Conservation (phyloP, 306 rosid species). For the Elaeagnus macrophylla region DNA sequence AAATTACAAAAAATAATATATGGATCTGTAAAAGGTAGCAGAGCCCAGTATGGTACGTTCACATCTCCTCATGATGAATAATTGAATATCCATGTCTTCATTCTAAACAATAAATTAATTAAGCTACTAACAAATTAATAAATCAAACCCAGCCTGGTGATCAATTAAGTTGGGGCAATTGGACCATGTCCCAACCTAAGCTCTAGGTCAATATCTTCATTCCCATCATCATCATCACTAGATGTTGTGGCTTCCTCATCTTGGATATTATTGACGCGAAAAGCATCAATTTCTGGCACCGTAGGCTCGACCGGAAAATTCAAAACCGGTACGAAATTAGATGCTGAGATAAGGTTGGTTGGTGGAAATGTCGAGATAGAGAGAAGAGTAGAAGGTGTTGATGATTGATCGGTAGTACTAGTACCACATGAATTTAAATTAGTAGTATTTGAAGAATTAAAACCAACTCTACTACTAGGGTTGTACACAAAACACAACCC, state of each 20-base stretch:
- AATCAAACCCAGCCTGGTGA: too few species aligned
- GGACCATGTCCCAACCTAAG: slow-evolving; percentile 78
- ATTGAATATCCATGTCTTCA: too few species aligned
- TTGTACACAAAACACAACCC: slow-evolving; percentile 65
- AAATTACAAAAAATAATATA: slow-evolving; percentile 1
- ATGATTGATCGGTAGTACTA: not conserved
- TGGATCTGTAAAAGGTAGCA: too few species aligned
- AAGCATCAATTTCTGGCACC: slow-evolving; percentile 13
- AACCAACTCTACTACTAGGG: slow-evolving; percentile 26
- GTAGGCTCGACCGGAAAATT: slow-evolving; percentile 14
- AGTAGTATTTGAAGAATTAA: not conserved
- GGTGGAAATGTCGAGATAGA: slow-evolving; percentile 41
- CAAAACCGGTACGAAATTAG: slow-evolving; percentile 10
- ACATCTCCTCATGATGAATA: too few species aligned
- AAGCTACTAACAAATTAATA: too few species aligned
- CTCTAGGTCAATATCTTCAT: slow-evolving; percentile 77
- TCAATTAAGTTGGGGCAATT: slow-evolving; percentile 20
- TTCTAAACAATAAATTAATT: too few species aligned
- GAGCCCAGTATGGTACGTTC: too few species aligned
- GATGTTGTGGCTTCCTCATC: slow-evolving; percentile 15
- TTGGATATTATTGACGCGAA: slow-evolving; percentile 4
- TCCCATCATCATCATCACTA: slow-evolving; percentile 13
- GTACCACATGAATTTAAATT: slow-evolving; percentile 8
- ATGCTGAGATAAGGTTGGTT: slow-evolving; percentile 22
- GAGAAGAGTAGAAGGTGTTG: slow-evolving; percentile 53